phyloP scores from a whole-genome alignment of 371 early-diverging fungal genomes.

The Apophysomyces trapeziformis region DNA sequence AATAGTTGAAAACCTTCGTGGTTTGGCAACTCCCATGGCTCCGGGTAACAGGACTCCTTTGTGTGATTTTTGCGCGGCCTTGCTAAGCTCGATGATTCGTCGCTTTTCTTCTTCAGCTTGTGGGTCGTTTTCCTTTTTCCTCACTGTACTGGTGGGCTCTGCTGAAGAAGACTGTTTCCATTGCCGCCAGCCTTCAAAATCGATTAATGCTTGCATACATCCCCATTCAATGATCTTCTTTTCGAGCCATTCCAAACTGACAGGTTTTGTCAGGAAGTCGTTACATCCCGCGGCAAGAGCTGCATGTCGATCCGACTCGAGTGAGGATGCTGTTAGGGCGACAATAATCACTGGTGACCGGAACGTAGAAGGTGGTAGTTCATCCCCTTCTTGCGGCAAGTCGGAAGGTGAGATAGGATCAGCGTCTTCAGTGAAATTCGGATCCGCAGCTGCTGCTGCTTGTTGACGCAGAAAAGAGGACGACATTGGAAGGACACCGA shows the following conservation, averaged over 20 bases:
- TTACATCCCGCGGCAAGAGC: constrained; percentile 90
- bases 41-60: constrained; percentile 33
- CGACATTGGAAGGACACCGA: constrained; percentile 56
- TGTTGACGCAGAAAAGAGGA: constrained; percentile 17
- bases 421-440: neutral
- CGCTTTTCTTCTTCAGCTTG: constrained; percentile 1
- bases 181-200: constrained; percentile 81
- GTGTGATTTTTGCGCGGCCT: constrained; percentile 4
- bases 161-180: constrained; percentile 56
- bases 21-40: constrained; percentile 25
- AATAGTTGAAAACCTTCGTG: constrained; percentile 25
- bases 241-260: constrained; percentile 82
- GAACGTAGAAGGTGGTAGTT: constrained; percentile 46
- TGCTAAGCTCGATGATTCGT: neutral
- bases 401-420: neutral
- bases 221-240: constrained; percentile 92
- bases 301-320: constrained; percentile 75
- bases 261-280: constrained; percentile 89
- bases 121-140: constrained; percentile 4
- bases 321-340: constrained; percentile 82
- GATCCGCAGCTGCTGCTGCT: constrained; percentile 1
- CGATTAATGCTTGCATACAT: constrained; percentile 90
- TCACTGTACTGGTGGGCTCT: neutral
- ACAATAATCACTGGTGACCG: constrained; percentile 87
- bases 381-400: constrained; percentile 1